Percentiles rank a stretch among this genome's conserved stretches.
These are phyloP conservation scores for Lagenidium giganteum DNA, from an alignment of 352 stramenopile genomes.

Conservation along the genomic window DNA sequence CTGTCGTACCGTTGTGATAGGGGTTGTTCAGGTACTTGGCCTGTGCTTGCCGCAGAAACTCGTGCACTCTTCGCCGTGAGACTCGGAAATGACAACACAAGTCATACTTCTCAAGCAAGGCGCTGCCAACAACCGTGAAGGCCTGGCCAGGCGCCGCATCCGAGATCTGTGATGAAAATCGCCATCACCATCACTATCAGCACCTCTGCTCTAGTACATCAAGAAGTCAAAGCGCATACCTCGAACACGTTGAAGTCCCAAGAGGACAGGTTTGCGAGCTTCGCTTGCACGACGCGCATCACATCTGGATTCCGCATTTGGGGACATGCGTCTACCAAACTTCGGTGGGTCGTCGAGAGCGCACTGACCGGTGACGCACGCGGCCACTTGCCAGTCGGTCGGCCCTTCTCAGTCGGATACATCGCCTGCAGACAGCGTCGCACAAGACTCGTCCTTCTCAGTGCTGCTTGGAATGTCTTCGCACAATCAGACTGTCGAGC, in stretches of 20 bases:
- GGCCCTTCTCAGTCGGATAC: slow-evolving; percentile 40
- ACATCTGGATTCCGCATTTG: slow-evolving; percentile 39
- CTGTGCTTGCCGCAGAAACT: slow-evolving; percentile 53
- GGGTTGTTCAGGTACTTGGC: slow-evolving; percentile 62
- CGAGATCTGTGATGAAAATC: no score
- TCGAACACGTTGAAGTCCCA: slow-evolving; percentile 76
- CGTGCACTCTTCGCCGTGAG: slow-evolving; percentile 42
- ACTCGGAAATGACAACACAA: slow-evolving; percentile 57
- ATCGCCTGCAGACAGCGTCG: slow-evolving; percentile 67
- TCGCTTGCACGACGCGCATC: slow-evolving; percentile 41
- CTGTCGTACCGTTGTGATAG: slow-evolving; percentile 74
- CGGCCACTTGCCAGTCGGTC: background rate
- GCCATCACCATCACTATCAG: no score
- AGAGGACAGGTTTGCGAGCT: slow-evolving; percentile 43
- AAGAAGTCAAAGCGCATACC: slow-evolving; percentile 17
- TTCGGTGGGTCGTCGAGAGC: slow-evolving; percentile 26
- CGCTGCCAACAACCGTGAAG: slow-evolving; percentile 69
- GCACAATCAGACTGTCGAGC: slow-evolving; percentile 36
- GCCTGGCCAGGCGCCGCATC: slow-evolving; percentile 45
- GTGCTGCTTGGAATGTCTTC: slow-evolving; percentile 59
- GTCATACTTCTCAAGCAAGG: slow-evolving; percentile 68
- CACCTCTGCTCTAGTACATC: background rate
- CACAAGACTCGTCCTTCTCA: slow-evolving; percentile 70
- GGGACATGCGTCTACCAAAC: slow-evolving; percentile 43
- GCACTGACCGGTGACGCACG: slow-evolving; percentile 5